These are phyloP conservation scores for Daldinia vernicosa DNA, from an alignment of 495 filamentous ascomycete species.

Conservation along the genomic window DNA sequence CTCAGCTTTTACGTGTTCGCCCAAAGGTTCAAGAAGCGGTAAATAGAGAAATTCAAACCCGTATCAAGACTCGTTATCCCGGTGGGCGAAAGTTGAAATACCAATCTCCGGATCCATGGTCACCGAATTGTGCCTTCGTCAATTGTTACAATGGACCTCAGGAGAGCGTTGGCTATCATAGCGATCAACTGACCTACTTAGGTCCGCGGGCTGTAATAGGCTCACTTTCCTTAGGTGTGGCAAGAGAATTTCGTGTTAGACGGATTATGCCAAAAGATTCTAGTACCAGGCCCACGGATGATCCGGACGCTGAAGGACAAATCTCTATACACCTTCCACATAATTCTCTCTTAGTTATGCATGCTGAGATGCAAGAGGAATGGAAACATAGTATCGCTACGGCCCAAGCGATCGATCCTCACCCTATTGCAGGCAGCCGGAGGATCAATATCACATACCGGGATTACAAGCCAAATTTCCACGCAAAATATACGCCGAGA, in stretches of 20 bases:
- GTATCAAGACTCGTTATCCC: slow-evolving; percentile 68
- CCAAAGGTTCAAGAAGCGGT: slow-evolving; percentile 73
- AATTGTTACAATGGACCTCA: slow-evolving; percentile 87
- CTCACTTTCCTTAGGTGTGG: slow-evolving; percentile 86
- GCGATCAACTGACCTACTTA: slow-evolving; percentile 91
- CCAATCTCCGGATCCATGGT: slow-evolving; percentile 77
- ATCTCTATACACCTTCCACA: slow-evolving; percentile 93
- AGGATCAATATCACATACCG: slow-evolving; percentile 96
- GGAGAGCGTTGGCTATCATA: slow-evolving; percentile 89
- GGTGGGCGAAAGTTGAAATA: slow-evolving; percentile 76
- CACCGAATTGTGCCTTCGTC: slow-evolving; percentile 88
- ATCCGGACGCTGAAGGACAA: slow-evolving; percentile 75
- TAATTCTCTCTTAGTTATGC: slow-evolving; percentile 93
- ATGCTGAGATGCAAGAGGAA: slow-evolving; percentile 86
- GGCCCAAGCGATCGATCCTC: slow-evolving; percentile 76
- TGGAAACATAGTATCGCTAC: slow-evolving; percentile 85
- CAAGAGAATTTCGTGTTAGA: slow-evolving; percentile 88
- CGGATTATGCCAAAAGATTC: slow-evolving; percentile 66
- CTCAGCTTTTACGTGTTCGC: slow-evolving; percentile 72
- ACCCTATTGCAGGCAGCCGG: slow-evolving; percentile 79
- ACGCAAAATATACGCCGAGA: slow-evolving; percentile 72
- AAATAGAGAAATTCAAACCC: slow-evolving; percentile 73
- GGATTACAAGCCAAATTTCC: slow-evolving; percentile 77
- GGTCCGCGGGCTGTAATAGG: slow-evolving; percentile 89
- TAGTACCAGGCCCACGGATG: slow-evolving; percentile 46